Evolutionary conservation across 2,329 filamentous ascomycete genomes (phyloP), one percentile per base, ranked within the genome.

Genomic region (Colletotrichum tropicicola): DNA sequence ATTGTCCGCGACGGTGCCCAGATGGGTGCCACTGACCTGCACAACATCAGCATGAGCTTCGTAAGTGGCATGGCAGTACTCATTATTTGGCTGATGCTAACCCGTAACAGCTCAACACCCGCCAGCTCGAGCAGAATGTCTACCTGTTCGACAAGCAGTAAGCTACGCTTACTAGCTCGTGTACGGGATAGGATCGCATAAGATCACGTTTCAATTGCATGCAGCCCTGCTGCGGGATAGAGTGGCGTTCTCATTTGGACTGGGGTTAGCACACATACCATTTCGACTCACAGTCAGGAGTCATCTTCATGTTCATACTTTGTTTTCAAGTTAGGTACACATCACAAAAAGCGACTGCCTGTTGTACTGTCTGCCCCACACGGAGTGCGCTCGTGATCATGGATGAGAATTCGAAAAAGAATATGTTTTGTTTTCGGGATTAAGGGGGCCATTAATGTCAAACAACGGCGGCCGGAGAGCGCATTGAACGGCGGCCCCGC

Each of bases 1-100:
- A 76, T 85, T 28, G 59, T 72, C 25, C 66, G 71, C 3, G 77
- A 79, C 51, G 77, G 73, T 44, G 73, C 73, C 17, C 74, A 79
- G 68, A 68, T 75, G 30, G 77, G 77, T 8, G 72, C 76, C 7
- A 70, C 75, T 13, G 21, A 63, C 25, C 25, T 68, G 69, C 70
- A 74, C 71, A 66, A 78, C 49, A 59, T 67, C 15, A 57, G 55
- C 49, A 47, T 48, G 30, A 60, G 41, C 39, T 64, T 68, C n/a
- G 63, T 67, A 21, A 67, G 59, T 68, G 1, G 1, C 5, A 21
- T 2, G 3, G 4, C n/a, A 32, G 13, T 10, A n/a, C n/a, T 21
- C 3, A 23, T 6, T 10, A 6, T 19, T 13, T 3, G 19, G 13
- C 4, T 17, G n/a, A 25, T 3, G n/a, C 35, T 37, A 27, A 61